Evolutionary conservation across 2,329 filamentous ascomycete species (phyloP), one percentile per base, ranked within the genome.

Genomic region (Colletotrichum sp.): DNA sequence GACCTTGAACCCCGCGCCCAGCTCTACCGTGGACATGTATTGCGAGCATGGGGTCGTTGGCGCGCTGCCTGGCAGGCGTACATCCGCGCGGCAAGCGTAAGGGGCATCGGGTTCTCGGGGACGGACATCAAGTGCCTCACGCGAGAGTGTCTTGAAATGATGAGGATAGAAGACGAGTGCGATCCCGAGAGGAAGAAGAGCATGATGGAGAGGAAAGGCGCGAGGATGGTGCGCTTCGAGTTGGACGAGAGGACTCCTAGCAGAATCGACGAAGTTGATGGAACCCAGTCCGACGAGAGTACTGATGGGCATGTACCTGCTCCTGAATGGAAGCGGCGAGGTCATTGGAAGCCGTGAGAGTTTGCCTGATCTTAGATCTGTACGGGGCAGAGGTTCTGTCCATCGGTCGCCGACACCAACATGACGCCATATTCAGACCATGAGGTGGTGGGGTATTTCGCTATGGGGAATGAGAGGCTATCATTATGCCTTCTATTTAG

Each of bases 21-120:
- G 26, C 71, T 80, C 5, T 79, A 78, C 63, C 76, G 79, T 12
- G 80, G 79, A 14, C 79, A 81, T 66, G 78, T 77, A 56, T 77
- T 79, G 32, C 71, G 78, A n/a, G 71, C 67, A 18, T 67, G 80
- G 71, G 78, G 76, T 18, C 71, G 67, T 28, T 81, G 80, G 80
- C 61, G 59, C 38, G 72, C 75, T 4, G 79, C 80, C 4, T 73
- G 77, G 26, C 69, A 69, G 48, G 75, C 75, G 24, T 81, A 80
- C 58, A 73, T 79, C 43, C 70, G 74, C 26, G 78, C 79, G 4
- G 77, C 74, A 5, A 77, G 78, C 48, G 66, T 74, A 26, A 71
- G 58, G 65, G 72, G 71, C 1, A 48, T 73, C 18, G 78, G 75
- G 3, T 75, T 71, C 58, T 48, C 55, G 6, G 68, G 32, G 3